Evolutionary conservation across 441 rosid species (phyloP), one percentile per base, ranked within the genome.

Genomic region (Hypseocharis bilobata): DNA sequence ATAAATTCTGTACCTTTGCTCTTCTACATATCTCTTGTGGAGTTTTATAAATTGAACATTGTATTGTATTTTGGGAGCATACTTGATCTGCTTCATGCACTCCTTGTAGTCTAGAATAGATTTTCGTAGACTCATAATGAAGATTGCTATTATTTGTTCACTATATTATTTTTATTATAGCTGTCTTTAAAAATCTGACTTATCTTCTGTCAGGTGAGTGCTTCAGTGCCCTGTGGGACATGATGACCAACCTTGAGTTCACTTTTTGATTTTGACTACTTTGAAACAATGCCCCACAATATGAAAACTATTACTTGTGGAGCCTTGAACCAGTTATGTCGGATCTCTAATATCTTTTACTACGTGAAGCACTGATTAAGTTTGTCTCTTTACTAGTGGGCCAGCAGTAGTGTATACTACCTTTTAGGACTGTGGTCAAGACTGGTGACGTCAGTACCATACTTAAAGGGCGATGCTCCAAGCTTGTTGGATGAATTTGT

Each of bases 381-480:
- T 34, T 16, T 71, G 34, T 57, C 65, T 67, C 70, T 30, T 65
- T 70, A 54, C 66, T 72, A 92, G 99, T 95, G 99, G 99, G 99
- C 99, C 73, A 92, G 97, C 81, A 95, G 98, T 83, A 95, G 98
- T 67, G 96, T 95, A 59, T 95, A 92, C 82, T 85, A 88, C 79
- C 96, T 92, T 66, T 74, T 95, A 73, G 99, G 99, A 54, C 78
- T 88, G 68, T 95, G 99, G 99, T 95, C 98, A 45, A 88, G 96
- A 81, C 76, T 91, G 82, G 97, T 92, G 76, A 78, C 88, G 25
- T 88, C 99, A 62, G 89, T 92, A 62, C 97, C 97, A 22, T 91
- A 87, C 74, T 75, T 95, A 77, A 95, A 92, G 81, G 90, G 95
- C 74, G 99, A 95, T 77, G 89, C 97, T n/a, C 98, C 98, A 67